These are phyloP conservation scores for Prasinococcaceae sp. DNA, from an alignment of 139 green algal species.

Conservation along the genomic window DNA sequence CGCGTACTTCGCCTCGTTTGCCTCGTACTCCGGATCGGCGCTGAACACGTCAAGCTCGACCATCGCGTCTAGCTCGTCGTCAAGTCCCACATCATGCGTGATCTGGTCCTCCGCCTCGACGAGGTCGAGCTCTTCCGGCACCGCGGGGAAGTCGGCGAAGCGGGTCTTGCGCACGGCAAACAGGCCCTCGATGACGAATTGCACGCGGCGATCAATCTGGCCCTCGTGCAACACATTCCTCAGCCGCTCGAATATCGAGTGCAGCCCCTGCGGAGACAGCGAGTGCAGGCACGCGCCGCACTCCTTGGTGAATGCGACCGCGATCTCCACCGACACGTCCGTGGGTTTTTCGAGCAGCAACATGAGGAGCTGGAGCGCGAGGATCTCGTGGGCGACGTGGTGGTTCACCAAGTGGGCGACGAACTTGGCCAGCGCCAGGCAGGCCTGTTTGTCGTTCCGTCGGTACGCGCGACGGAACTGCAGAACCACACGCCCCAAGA, in stretches of 20 bases:
- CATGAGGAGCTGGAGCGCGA: conserved; percentile 81
- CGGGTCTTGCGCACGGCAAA: conserved; percentile 71
- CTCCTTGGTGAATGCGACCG: conserved; percentile 45
- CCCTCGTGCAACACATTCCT: conserved; percentile 79
- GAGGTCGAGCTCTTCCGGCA: conserved; percentile 73
- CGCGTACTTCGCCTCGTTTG: conserved; percentile 32
- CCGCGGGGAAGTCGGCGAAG: conserved; percentile 51
- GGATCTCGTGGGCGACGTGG: conserved; percentile 62
- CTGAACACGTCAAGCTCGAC: conserved; percentile 62
- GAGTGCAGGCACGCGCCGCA: conserved; percentile 52
- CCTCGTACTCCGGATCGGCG: conserved; percentile 63
- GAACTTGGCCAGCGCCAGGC: conserved; percentile 62
- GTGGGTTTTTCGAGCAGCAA: conserved; percentile 79
- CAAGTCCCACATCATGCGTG: conserved; percentile 74
- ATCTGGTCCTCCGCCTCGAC: conserved; percentile 92
- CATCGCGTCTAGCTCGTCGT: conserved; percentile 50
- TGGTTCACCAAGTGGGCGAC: conserved; percentile 93
- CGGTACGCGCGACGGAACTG: conserved; percentile 86
- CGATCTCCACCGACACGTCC: conserved; percentile 82
- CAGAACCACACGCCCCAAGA: conserved; percentile 27
- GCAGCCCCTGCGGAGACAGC: conserved; percentile 44
- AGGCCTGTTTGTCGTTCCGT: conserved; percentile 87
- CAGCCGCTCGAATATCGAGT: conserved; percentile 76
- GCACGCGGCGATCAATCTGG: conserved; percentile 63
- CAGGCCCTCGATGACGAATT: conserved; percentile 91